Evolutionary conservation across 129 eudicot genomes (phyloP), one percentile per base, ranked within the genome.

Genomic region (Smallanthus sonchifolius): DNA sequence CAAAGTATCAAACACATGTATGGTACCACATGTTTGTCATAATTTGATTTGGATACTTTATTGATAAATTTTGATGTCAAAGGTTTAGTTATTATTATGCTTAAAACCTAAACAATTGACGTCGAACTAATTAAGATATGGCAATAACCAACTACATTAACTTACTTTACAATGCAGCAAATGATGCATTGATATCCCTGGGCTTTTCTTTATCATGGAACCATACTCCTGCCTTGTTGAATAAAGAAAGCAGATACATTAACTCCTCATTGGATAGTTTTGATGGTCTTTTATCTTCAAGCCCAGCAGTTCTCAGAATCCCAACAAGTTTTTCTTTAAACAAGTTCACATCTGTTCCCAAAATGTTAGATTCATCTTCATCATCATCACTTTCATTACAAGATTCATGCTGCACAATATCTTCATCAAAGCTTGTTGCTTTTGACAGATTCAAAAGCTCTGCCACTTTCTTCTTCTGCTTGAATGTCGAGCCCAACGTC

Each of bases 201-300:
- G 84, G 74, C 74, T 76, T 86, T 59, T 56, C 75, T 51, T 75
- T 69, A 73, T 89, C 95, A 68, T 83, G 83, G 74, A 90, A 94
- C 73, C 79, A 79, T 67, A 94, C 81, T 65, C 95, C 89, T 43
- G 80, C 86, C 70, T 85, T 73, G 76, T 94, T 94, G 55, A 94
- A 80, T 48, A 81, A 70, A 54, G 84, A 85, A 1, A 94, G 84
- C 82, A 94, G 76, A 59, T 71, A 49, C 79, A 94, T 49, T 61
- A 94, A 79, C 81, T 91, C 92, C 38, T 91, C 83, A 56, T 91
- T 80, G 2, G 94, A 82, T 75, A 94, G 74, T 56, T 94, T 94
- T 1, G 91, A 86, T 28, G 99, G 99, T 79, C 99, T 86, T 86
- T 91, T 94, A 68, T 91, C 94, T 37, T 84, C 95, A 55, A 88